Percentiles rank a stretch among this genome's conserved stretches.
These are phyloP conservation scores for Nadsonia starkeyi-henricii DNA, from an alignment of 1,139 yeast species.

Conservation along the genomic window DNA sequence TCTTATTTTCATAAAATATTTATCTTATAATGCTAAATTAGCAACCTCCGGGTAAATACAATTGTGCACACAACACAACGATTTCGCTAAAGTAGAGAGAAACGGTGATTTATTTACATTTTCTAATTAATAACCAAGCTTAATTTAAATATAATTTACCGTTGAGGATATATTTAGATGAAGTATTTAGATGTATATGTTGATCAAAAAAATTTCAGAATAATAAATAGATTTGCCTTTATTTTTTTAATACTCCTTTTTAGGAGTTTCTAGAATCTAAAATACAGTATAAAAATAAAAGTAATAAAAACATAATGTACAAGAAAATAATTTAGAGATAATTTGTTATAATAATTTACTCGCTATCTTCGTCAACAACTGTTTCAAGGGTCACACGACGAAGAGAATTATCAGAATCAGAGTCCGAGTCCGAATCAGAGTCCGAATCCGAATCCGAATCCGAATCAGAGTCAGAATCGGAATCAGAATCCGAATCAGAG, in stretches of 20 bases:
- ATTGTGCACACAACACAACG: no score
- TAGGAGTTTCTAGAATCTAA: not conserved
- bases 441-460: not conserved
- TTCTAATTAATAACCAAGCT: no score
- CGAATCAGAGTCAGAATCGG: not conserved
- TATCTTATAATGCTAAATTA: no score
- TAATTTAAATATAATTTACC: no score
- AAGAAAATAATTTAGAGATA: not conserved
- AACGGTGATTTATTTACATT: no score
- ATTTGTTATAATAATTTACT: not conserved
- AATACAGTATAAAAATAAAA: not conserved
- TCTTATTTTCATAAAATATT: no score
- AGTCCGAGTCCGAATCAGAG: slow-evolving; percentile 1
- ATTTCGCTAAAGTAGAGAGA: no score
- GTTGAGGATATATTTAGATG: no score
- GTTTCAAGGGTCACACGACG: not conserved
- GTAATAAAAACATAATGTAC: not conserved
- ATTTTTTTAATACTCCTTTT: not conserved
- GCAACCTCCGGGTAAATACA: no score
- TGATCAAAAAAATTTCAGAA: no score
- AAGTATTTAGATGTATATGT: no score
- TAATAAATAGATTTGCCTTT: no score
- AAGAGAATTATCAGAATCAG: slow-evolving; percentile 1
- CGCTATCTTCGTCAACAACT: not conserved
- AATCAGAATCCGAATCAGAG: slow-evolving; percentile 21